Percentiles rank a stretch among this genome's conserved stretches.
Evolutionary conservation across 2,329 filamentous ascomycete genomes (phyloP).

Genomic region (Plectosphaerella plurivora): DNA sequence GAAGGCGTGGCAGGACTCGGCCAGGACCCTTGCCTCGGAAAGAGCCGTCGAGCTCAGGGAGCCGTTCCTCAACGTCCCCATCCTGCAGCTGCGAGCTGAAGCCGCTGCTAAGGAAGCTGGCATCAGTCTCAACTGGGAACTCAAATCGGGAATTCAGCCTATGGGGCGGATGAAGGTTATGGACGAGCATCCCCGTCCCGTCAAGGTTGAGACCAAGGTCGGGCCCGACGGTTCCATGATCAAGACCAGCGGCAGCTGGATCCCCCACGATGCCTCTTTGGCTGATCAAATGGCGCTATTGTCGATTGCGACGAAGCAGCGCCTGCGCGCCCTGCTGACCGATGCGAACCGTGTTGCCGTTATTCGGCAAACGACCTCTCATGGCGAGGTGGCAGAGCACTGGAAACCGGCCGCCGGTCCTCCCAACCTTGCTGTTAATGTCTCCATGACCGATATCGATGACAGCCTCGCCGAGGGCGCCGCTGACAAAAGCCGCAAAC

Average conservation of each 20-base stretch:
- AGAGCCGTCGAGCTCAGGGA: conserved; percentile 67
- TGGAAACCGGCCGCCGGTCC: conserved; percentile 68
- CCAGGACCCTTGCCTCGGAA: conserved; percentile 53
- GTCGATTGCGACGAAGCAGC: conserved; percentile 77
- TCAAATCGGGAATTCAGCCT: conserved; percentile 37
- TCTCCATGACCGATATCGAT: conserved; percentile 15
- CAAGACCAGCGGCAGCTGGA: conserved; percentile 60
- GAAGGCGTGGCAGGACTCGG: conserved; percentile 62
- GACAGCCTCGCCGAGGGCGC: conserved; percentile 33
- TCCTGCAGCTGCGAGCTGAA: conserved; percentile 53
- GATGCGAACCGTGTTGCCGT: conserved; percentile 69
- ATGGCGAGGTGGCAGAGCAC: conserved; percentile 72
- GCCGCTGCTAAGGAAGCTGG: conserved; percentile 56
- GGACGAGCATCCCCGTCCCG: conserved; percentile 44
- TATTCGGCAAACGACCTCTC: conserved; percentile 71
- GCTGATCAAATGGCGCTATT: conserved; percentile 80
- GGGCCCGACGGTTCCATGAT: conserved; percentile 62
- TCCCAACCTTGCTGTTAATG: conserved; percentile 26
- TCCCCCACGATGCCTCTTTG: conserved; percentile 70
- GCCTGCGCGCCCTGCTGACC: conserved; percentile 70
- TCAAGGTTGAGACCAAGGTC: conserved; percentile 49
- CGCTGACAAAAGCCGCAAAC: conserved; percentile 49
- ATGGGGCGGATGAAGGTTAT: conserved; percentile 46
- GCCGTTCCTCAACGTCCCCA: conserved; percentile 65
- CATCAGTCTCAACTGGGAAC: conserved; percentile 50